Base-by-base conservation (phyloP, 176 grass and related monocot genomes). In the Cymbopogon citratus region DNA sequence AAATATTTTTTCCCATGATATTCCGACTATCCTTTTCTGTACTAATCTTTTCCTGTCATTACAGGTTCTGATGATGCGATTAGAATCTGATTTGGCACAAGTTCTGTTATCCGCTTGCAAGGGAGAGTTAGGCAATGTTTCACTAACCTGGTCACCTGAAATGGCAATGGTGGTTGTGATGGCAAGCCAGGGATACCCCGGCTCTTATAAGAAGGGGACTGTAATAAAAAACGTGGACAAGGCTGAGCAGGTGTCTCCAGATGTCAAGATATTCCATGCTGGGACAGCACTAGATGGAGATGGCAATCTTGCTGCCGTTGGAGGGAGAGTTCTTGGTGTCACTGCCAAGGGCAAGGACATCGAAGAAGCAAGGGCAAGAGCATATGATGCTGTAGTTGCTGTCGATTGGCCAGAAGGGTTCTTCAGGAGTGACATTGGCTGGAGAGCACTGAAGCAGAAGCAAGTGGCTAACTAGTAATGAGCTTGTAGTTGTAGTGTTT, bases 221-320 rank as follows among this genome's bases (percentile, higher is more conserved):
- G 73, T 89, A 12, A 93, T 98, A 91, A 88, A 66, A 84, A 94
- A 91, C 45, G 54, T 98, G 0, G 82, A 97, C 71, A 85, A 94
- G 73, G 95, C 92, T 12, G 95, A 91, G 77, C 70, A 81, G 38
- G 70, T 93, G 34, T 90, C 88, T 62, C 88, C 86, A 5, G 84
- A 74, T 25, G 86, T 98, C n/a, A 98, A 94, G 75, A 93, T 94
- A 70, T 98, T 98, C 74, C 95, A 98, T 82, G 88, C 92, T 12
- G 90, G 90, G 33, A 94, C 92, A 25, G 81, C 84, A 31, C 10
- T 93, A 12, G 90, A 93, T 65, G 49, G 74, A 56, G 40, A 94
- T 27, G 90, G 90, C 44, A 87, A 98, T 52, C 91, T 98, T 45
- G 79, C 93, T 16, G 88, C 90, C 38, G 56, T 78, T 0, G 90